Percentiles rank a stretch among this genome's conserved stretches.
These are phyloP conservation scores for Microbotryum lychnidis-dioicae DNA, from an alignment of 1,284 basidiomycete genomes.

Conservation along the genomic window DNA sequence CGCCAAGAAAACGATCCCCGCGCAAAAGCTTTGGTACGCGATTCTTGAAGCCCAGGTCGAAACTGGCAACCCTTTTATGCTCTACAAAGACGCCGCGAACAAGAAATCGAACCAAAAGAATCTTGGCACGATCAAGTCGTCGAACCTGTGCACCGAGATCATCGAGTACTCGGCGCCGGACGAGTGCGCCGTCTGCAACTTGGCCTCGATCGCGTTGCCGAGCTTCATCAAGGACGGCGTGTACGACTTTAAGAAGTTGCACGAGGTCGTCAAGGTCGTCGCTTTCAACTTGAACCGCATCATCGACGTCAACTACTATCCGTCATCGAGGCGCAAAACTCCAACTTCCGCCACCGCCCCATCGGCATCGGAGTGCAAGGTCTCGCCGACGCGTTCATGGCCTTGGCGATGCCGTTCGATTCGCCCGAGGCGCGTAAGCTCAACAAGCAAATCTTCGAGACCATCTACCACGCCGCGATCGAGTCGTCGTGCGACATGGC, in stretches of 20 bases:
- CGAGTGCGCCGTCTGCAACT: conserved; percentile 97
- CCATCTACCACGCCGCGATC: conserved; percentile 92
- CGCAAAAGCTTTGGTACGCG: conserved; percentile 98
- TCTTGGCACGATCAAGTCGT: conserved; percentile 97
- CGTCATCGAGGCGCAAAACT: conserved; percentile 76
- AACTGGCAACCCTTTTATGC: conserved; percentile 96
- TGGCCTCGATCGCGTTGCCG: conserved; percentile 93
- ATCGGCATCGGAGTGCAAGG: conserved; percentile 98
- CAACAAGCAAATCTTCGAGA: conserved; percentile 97
- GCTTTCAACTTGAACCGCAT: conserved; percentile 88
- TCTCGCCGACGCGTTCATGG: conserved; percentile 97
- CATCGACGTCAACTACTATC: conserved; percentile 89
- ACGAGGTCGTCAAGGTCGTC: conserved; percentile 88
- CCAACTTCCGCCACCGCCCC: conserved; percentile 96
- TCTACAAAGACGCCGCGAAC: conserved; percentile 67
- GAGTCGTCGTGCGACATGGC: conserved; percentile 91
- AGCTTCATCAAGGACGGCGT: conserved; percentile 40
- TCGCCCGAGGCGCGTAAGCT: conserved; percentile 77
- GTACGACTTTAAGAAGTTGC: conserved; percentile 75
- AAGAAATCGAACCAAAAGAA: conserved; percentile 97
- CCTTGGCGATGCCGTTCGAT: conserved; percentile 91
- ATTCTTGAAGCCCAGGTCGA: conserved; percentile 96
- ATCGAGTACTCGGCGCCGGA: conserved; percentile 97
- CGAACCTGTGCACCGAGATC: conserved; percentile 98
- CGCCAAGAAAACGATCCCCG: conserved; percentile 76